phyloP scores from a whole-genome alignment of 345 rosid genomes.

The Combretum micranthum region DNA sequence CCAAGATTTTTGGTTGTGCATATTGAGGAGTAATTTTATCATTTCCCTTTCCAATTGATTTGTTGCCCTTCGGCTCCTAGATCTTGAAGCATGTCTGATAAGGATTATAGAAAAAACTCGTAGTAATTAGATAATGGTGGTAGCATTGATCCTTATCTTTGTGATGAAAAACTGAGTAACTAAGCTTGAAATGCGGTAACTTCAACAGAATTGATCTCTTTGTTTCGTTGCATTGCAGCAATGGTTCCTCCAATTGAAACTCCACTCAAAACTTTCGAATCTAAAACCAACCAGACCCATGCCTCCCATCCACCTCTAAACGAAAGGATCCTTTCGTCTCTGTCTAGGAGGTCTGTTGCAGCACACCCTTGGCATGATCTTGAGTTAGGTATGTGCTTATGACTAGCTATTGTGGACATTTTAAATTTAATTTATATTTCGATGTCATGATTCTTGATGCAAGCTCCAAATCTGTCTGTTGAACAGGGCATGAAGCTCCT shows the following conservation, averaged over 20 bases:
- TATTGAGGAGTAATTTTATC: too few relatives aligned
- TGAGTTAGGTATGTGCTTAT: conserved; percentile 31
- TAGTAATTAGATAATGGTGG: too few relatives aligned
- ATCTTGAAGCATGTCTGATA: too few relatives aligned
- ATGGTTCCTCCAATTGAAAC: conserved; percentile 21
- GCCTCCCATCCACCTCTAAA: conserved; percentile 27
- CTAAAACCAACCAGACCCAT: conserved; percentile 7
- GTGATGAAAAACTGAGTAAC: not conserved
- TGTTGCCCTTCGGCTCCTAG: too few relatives aligned
- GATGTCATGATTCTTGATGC: not conserved
- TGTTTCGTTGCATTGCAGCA: not conserved
- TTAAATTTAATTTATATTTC: not conserved
- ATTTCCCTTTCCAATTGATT: too few relatives aligned
- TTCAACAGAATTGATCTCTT: not conserved
- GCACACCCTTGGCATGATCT: conserved; percentile 65
- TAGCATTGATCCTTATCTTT: not conserved
- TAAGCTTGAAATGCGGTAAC: not conserved
- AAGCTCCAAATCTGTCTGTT: not conserved
- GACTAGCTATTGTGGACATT: not conserved
- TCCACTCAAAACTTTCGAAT: conserved; percentile 3
- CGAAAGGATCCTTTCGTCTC: conserved; percentile 46
- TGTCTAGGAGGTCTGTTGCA: conserved; percentile 45
- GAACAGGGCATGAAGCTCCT: conserved; percentile 90
- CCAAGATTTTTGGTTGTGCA: too few relatives aligned
- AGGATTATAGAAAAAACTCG: too few relatives aligned